Conservation (phyloP, 2,329 filamentous ascomycete species). For the Scleromitrula shiraiana region DNA sequence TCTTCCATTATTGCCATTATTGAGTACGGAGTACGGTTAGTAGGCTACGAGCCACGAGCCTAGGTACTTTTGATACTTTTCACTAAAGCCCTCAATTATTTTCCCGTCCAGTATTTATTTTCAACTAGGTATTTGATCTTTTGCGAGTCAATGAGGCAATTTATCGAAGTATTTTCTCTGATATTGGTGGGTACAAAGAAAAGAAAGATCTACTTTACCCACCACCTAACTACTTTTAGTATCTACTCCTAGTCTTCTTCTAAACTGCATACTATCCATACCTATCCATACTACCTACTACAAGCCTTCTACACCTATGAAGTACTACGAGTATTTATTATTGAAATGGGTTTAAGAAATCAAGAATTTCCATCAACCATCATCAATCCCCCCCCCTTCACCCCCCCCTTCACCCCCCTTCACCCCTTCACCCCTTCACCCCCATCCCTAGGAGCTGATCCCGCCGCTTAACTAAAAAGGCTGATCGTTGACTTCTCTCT, state of each 20-base stretch:
- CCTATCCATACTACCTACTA: background rate
- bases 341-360: background rate
- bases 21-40: background rate
- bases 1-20: background rate
- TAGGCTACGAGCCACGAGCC: background rate
- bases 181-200: slow-evolving; percentile 1
- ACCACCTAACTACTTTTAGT: slow-evolving; percentile 4
- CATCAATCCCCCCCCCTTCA: slow-evolving; percentile 7
- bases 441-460: slow-evolving; percentile 7
- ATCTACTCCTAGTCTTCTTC: slow-evolving; percentile 4
- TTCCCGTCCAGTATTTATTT: too few relatives aligned
- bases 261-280: background rate
- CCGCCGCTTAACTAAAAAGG: slow-evolving; percentile 8
- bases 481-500: slow-evolving; percentile 6
- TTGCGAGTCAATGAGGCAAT: slow-evolving; percentile 2
- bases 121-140: too few relatives aligned
- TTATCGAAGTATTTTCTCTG: background rate
- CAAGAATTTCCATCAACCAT: slow-evolving; percentile 4
- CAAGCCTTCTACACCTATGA: background rate
- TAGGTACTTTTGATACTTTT: background rate
- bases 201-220: background rate
- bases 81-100: too few relatives aligned
- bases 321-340: background rate
- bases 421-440: slow-evolving; percentile 3
- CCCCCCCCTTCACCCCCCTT: too few relatives aligned